Conservation (phyloP, 768 basidiomycete species). For the Hortiboletus campestris region DNA sequence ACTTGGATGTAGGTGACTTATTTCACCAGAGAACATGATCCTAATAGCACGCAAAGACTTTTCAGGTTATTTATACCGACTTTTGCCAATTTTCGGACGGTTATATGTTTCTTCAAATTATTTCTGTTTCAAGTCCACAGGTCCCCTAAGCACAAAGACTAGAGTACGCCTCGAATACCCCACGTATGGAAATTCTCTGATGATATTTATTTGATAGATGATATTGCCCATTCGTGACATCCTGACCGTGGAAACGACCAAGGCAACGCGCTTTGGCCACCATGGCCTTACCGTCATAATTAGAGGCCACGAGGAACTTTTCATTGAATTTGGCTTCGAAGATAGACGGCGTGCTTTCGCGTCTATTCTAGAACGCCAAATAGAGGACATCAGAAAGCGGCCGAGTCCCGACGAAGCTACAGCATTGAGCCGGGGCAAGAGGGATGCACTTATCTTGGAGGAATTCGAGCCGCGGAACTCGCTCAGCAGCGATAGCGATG, state of each 20-base stretch:
- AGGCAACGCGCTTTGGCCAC: constrained; percentile 87
- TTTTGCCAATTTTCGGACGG: constrained; percentile 85
- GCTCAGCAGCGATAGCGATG: constrained; percentile 37
- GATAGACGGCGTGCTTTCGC: constrained; percentile 81
- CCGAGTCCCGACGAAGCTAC: constrained; percentile 43
- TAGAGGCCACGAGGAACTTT: constrained; percentile 95
- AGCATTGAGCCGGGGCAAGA: constrained; percentile 50
- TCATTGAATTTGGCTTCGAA: constrained; percentile 88
- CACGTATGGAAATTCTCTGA: constrained; percentile 1
- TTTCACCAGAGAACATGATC: background rate
- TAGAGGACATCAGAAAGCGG: constrained; percentile 66
- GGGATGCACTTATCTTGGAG: constrained; percentile 78
- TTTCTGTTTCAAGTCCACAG: constrained; percentile 93
- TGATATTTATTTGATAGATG: constrained; percentile 59
- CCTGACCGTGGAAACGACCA: constrained; percentile 77
- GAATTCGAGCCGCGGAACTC: constrained; percentile 66
- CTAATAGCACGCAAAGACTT: constrained; percentile 60
- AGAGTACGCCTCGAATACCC: constrained; percentile 52
- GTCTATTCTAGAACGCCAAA: constrained; percentile 69
- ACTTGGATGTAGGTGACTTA: constrained; percentile 72
- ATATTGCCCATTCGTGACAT: constrained; percentile 89
- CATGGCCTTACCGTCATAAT: constrained; percentile 88
- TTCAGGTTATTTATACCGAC: constrained; percentile 83
- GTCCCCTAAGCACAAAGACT: constrained; percentile 75
- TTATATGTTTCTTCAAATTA: constrained; percentile 90